These are phyloP conservation scores for Daedaleopsis sinensis DNA, from an alignment of 768 basidiomycete genomes.

Conservation along the genomic window DNA sequence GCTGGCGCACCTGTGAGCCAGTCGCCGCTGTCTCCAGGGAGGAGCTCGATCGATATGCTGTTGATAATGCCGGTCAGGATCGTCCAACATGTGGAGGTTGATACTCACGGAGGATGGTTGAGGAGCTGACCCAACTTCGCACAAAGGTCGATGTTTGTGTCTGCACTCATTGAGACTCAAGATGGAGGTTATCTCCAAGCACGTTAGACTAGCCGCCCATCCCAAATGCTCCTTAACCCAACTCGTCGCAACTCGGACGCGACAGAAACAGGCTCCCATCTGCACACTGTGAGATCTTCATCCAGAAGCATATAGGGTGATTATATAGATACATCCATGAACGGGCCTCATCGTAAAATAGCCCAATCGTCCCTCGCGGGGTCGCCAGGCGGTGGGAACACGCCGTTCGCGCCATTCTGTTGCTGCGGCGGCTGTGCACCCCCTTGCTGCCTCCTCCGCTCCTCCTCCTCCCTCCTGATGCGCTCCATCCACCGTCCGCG, in stretches of 20 bases:
- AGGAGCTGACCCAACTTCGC: constrained; percentile 9
- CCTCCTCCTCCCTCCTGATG: constrained; percentile 62
- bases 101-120: constrained; percentile 19
- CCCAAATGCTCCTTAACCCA: too few species aligned
- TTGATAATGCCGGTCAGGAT: not conserved
- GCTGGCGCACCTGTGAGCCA: constrained; percentile 42
- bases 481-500: constrained; percentile 78
- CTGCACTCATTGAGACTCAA: not conserved
- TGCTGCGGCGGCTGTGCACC: constrained; percentile 21
- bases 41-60: constrained; percentile 59
- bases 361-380: constrained; percentile 70
- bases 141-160: not conserved
- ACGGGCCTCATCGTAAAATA: constrained; percentile 47
- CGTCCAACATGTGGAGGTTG: not conserved
- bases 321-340: not conserved
- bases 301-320: not conserved
- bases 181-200: too few species aligned
- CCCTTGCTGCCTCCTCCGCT: constrained; percentile 42
- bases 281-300: too few species aligned
- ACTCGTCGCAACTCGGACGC: too few species aligned
- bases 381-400: constrained; percentile 67
- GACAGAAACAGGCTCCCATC: too few species aligned
- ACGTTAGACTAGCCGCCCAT: too few species aligned
- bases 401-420: constrained; percentile 39
- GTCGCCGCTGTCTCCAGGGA: constrained; percentile 56